phyloP scores from a whole-genome alignment of 352 stramenopile genomes.

The Phytophthora tubulina region DNA sequence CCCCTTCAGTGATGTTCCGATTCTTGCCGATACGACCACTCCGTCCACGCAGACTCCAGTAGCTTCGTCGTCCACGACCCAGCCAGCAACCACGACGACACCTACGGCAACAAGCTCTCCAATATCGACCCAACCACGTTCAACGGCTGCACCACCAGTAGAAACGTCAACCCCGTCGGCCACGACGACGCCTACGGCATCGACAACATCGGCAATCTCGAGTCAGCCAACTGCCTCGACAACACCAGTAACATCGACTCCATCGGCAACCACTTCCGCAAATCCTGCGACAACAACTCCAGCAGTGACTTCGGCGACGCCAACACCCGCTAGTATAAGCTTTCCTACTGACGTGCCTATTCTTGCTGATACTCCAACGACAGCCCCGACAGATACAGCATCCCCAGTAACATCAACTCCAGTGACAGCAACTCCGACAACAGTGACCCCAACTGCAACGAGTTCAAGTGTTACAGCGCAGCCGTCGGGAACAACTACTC shows the following conservation, averaged over 20 bases:
- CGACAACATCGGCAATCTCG: not conserved
- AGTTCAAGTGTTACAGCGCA: too few species aligned
- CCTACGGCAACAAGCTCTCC: slow-evolving; percentile 17
- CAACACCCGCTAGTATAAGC: not conserved
- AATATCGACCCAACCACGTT: slow-evolving; percentile 7
- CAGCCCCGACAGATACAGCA: slow-evolving; percentile 1
- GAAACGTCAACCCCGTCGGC: slow-evolving; percentile 4
- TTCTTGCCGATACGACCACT: slow-evolving; percentile 16
- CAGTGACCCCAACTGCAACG: not conserved
- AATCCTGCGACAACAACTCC: slow-evolving; percentile 4
- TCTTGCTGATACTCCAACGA: slow-evolving; percentile 22
- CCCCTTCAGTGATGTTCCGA: slow-evolving; percentile 10
- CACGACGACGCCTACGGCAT: not conserved
- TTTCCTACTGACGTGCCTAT: slow-evolving; percentile 22
- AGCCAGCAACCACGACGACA: slow-evolving; percentile 1
- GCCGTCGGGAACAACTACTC: not conserved
- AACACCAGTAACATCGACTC: not conserved
- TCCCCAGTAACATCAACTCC: slow-evolving; percentile 6
- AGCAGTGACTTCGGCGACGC: not conserved
- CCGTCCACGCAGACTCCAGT: not conserved
- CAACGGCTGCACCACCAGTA: not conserved
- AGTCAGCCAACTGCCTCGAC: not conserved
- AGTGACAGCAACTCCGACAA: slow-evolving; percentile 4
- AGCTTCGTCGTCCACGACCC: not conserved
- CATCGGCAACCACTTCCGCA: not conserved